Base-by-base conservation (phyloP, 2,329 filamentous ascomycete genomes). In the Neopestalotiopsis clavispora region DNA sequence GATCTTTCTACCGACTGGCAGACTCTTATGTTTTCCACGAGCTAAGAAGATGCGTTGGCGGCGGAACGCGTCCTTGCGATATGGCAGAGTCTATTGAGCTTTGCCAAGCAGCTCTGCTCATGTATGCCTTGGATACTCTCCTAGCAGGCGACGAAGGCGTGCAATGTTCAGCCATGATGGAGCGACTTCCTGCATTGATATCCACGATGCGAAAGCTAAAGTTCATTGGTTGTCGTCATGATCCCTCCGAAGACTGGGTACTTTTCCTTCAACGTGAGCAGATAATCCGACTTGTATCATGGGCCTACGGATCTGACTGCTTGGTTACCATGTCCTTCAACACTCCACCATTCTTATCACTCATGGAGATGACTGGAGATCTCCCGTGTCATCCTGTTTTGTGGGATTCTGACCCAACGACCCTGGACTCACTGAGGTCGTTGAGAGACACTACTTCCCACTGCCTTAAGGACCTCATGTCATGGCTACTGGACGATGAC, bases 71-170 rank as follows among this genome's bases (percentile, higher is more conserved):
- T 4, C 10, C 23, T 14, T 13, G 4, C 58, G 45, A 58, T 30
- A 30, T 42, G 4, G 12, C 20, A 52, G 62, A 49, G n/a, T 12
- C 62, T 9, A 56, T 70, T 2, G 49, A 69, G 9, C 23, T 64
- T n/a, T 70, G 67, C 14, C 69, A 70, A 23, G 69, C 69, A 20
- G 64, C 59, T 42, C 64, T 70, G 7, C 64, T 70, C n/a, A 69
- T 70, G 64, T 66, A 69, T 23, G 67, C n/a, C 5, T 20, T 70
- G 5, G 49, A 67, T n/a, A 63, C 52, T 0, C 69, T 68, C 10
- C n/a, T 68, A 40, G 38, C 66, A 49, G 34, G 63, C 4, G 67
- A 70, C 62, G 49, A n/a, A 9, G 45, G 5, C 12, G 66, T 70
- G 30, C 67, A 69, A 10, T 65, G 38, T 7, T 4, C 28, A 4